A percentile compares a stretch with the other conserved stretches of the same genome.
These are phyloP conservation scores for Detonula confervacea DNA, from an alignment of 352 stramenopile genomes.

Conservation along the genomic window DNA sequence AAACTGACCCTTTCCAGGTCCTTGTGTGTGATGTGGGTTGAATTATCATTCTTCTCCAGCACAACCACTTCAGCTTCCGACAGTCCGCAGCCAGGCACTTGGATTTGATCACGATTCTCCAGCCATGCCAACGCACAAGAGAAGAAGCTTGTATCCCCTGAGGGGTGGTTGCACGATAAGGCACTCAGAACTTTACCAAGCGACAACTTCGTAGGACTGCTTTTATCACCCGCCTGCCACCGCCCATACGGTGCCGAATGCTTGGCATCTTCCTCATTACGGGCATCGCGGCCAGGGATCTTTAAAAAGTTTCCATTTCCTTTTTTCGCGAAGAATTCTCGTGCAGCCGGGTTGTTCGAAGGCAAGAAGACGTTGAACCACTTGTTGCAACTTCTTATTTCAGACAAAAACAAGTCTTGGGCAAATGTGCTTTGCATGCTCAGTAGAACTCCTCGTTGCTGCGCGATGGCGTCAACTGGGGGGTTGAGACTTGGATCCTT, in stretches of 20 bases:
- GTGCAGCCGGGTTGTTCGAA: conserved; percentile 9
- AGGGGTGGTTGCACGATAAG: conserved; percentile 44
- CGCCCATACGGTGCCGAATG: neutral
- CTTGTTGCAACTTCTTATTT: conserved; percentile 60
- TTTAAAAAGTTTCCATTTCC: neutral
- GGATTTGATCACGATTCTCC: conserved; percentile 60
- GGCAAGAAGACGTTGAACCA: conserved; percentile 54
- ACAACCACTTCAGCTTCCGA: conserved; percentile 22
- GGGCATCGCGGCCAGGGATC: conserved; percentile 10
- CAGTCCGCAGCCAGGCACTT: conserved; percentile 71
- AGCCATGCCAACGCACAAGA: conserved; percentile 80
- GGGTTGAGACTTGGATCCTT: conserved; percentile 13
- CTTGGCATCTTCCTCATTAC: too few species aligned
- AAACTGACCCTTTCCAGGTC: conserved; percentile 6
- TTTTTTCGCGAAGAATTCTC: conserved; percentile 11
- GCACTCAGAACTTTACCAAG: conserved; percentile 39
- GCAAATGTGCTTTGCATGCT: conserved; percentile 51
- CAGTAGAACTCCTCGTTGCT: conserved; percentile 24
- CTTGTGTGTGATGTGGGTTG: conserved; percentile 4
- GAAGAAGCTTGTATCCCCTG: conserved; percentile 65
- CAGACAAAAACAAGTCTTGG: conserved; percentile 52
- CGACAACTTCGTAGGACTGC: conserved; percentile 17
- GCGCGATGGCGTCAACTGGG: conserved; percentile 15
- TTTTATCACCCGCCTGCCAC: conserved; percentile 7
- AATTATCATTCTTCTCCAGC: neutral